Evolutionary conservation across 306 rosid genomes (phyloP), one percentile per base, ranked within the genome.

Genomic region (Urtica urens): DNA sequence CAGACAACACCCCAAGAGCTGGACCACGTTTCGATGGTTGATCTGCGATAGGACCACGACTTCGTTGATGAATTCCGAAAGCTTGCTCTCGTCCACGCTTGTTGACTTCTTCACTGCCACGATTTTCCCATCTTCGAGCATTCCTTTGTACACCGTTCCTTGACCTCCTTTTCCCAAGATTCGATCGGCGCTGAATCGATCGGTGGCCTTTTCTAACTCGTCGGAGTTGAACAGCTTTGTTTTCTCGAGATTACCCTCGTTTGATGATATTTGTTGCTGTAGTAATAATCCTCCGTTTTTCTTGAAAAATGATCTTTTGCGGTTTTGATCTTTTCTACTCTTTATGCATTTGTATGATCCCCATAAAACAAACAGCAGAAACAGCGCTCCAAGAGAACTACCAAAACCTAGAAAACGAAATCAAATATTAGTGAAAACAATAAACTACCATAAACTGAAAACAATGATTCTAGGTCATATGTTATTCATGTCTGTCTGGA

Each of bases 21-120:
- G n/a, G 14, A 43, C 48, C 23, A 43, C 48, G 12, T 21, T 43
- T 15, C 26, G 20, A 22, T 62, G 68, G 23, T 44, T 53, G 22
- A 62, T 62, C 9, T 52, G 68, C n/a, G 68, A 61, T 17, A 61
- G 59, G 16, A 61, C 52, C 23, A 61, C 67, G 10, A 51, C 28
- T 34, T 61, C 67, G 26, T 51, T 61, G 1, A 61, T 40, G 30
- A 39, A 48, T 39, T 40, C 46, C 14, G 46, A 16, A 12, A 40
- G 7, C 11, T 40, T 25, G 5, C 21, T 10, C 46, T 45, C 30
- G 5, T 39, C 57, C 16, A 50, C 24, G 16, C 1, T 39, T 22
- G 10, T 34, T 1, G 55, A 53, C 34, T 21, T 62, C 25, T 62
- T 62, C 1, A 62, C 29, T 0, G 68, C 68, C 10, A 44, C 55